Evolutionary conservation across 1,284 basidiomycete genomes (phyloP), one percentile per base, ranked within the genome.

Genomic region (Megacollybia platyphylla): DNA sequence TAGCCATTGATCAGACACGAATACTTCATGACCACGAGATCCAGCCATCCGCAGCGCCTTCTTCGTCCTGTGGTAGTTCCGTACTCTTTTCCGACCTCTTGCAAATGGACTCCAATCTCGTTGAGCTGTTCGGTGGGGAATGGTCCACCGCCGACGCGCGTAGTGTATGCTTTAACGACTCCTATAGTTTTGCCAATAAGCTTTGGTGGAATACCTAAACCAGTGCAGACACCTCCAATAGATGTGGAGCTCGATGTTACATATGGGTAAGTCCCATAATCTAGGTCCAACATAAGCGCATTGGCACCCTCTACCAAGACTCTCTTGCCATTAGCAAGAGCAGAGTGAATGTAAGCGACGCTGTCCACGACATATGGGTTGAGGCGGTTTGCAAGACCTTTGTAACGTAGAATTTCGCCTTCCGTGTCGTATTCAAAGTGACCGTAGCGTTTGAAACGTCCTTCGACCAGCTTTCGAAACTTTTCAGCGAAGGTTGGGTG

Each of bases 391-490:
- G 94, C 92, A 41, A 97, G 79, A 39, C 67, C 76, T 74, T 88
- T 83, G 72, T 97, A 97, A 30, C 92, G 81, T 52, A 76, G 57
- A 46, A 98, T 97, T 64, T 98, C 94, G 37, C 82, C 91, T 58
- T 97, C 94, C 7, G 94, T 97, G 61, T 98, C 94, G 57, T 97
- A 98, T 59, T 97, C 94, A 54, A 98, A 98, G 60, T 92, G 72
- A 2, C 96, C 94, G 57, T 98, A 98, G 40, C 94, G 86, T 69
- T 98, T 98, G 73, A 96, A 96, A 11, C 94, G 75, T 8, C 92
- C 91, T 61, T 98, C 96, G 40, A 98, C 94, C 47, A 97, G 71
- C 61, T 80, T 93, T 55, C 96, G 77, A 73, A 97, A 98, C 65
- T 97, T 97, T 49, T 69, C 60, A 5, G 90, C 85, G 62, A 98